Base-by-base conservation (phyloP, 257 asterid genomes). In the Thymus quinquecostatus region DNA sequence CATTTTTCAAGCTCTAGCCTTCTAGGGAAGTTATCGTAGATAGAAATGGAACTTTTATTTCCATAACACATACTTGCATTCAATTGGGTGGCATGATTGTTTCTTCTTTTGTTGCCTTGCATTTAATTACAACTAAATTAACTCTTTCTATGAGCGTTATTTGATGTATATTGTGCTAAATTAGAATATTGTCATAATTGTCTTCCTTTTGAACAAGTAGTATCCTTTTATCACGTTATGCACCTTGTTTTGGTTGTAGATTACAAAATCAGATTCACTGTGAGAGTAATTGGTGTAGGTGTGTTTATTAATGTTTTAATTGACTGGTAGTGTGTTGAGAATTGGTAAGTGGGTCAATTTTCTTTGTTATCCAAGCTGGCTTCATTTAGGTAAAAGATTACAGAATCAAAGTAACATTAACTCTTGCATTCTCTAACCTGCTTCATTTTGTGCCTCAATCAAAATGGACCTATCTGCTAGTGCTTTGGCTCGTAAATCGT, bases 321-420 rank as follows among this genome's bases (percentile, higher is more conserved):
- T 53, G 59, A 48, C 14, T 28, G 34, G 51, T 50, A 10, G 56
- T 54, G 3, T n/a, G 13, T 55, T 36, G 53, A 55, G 40, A 21
- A 58, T 4, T 48, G 41, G 55, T 55, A 47, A 44, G 29, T 27
- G 33, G 56, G 28, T 45, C 30, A 27, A 57, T 45, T 21, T 44
- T 4, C 68, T 64, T 21, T 30, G 53, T 41, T 54, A 9, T 13
- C 51, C n/a, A 60, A 71, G 64, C 13, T 33, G 21, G 68, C 62
- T 71, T 70, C 56, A 65, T 41, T 77, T 44, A 41, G 30, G 36
- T 40, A 32, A 21, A 21, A 36, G 57, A 58, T 60, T 33, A 56
- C 34, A 6, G 11, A 44, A 13, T 38, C 40, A 74, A 56, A 70
- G 59, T 21, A 40, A 62, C 14, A n/a, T 54, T 40, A 34, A 34